Conservation (phyloP, 202 grass and related monocot genomes). For the Carex arenaria region DNA sequence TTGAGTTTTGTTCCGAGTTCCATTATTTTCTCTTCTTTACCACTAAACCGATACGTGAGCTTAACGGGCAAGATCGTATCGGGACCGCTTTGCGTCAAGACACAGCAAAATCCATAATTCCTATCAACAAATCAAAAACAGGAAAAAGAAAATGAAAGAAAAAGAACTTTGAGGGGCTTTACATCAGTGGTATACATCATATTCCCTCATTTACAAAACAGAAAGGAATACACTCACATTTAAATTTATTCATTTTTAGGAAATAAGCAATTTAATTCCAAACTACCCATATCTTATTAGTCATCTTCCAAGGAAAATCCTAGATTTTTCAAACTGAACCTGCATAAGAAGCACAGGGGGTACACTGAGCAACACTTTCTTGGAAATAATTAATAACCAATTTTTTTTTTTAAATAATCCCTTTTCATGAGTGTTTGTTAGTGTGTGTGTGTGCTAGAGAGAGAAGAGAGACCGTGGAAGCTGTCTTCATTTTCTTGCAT, state of each 20-base stretch:
- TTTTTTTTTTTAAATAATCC: no score
- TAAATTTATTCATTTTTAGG: background rate
- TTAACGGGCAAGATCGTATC: no score
- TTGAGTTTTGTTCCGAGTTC: no score
- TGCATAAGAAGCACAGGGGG: background rate
- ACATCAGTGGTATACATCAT: background rate
- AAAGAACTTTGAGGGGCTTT: background rate
- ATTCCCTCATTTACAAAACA: background rate
- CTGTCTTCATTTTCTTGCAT: constrained; percentile 16
- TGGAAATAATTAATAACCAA: background rate
- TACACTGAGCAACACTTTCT: background rate
- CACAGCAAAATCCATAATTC: background rate
- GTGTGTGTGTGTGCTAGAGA: background rate
- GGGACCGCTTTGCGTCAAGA: no score
- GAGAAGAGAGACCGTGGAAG: background rate
- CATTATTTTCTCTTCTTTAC: no score
- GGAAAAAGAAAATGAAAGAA: no score
- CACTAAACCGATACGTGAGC: no score
- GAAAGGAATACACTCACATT: background rate
- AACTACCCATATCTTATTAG: background rate
- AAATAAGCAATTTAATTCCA: background rate
- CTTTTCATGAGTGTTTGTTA: background rate
- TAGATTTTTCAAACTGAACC: background rate
- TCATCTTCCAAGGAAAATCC: background rate
- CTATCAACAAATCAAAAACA: background rate